Base-by-base conservation (phyloP, 225 moss, liverwort and hornwort genomes). In the Physcomitrellopsis africana region DNA sequence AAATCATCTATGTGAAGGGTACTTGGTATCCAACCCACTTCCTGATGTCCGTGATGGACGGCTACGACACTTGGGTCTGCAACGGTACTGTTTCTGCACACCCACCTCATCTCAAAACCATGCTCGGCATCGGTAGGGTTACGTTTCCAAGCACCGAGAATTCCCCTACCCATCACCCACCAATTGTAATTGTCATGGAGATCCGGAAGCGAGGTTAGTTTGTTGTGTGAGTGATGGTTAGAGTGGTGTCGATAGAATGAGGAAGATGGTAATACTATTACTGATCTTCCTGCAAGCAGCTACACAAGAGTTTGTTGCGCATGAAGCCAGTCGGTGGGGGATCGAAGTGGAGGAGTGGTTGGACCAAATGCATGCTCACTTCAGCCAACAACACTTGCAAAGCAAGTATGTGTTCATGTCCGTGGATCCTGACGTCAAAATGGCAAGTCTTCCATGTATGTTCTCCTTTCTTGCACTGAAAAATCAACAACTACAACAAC, bases 381-480 rank as follows among this genome's bases (percentile, higher is more conserved):
- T 82, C 16, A 0, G 63, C 32, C 20, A 73, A 0, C 73, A 82
- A 14, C 42, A 69, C 9, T 73, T 17, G 3, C 27, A 51, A 0
- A 64, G 64, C 77, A 82, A 27, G 2, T 82, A 63, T 0, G 67
- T 69, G 5, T 82, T 82, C 24, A 69, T 51, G 46, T 47, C 58
- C 18, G 11, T 51, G 55, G 17, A 9, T 5, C 51, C 2, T 15
- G 19, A 68, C 44, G 73, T 26, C 64, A 77, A 68, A 73, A 77
- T 82, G 77, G 77, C 81, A 82, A 82, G 73, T 82, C 68, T 51
- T 82, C 46, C 73, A 77, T 69, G 73, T 82, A 77, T 64, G 81
- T 77, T 46, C 77, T 62, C 55, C 0, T 68, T 68, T 77, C 55
- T 67, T 62, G 7, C 51, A 73, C 23, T 37, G 32, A 37, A 37